Base-by-base conservation (phyloP, 768 basidiomycete species). In the Russula virescens region DNA sequence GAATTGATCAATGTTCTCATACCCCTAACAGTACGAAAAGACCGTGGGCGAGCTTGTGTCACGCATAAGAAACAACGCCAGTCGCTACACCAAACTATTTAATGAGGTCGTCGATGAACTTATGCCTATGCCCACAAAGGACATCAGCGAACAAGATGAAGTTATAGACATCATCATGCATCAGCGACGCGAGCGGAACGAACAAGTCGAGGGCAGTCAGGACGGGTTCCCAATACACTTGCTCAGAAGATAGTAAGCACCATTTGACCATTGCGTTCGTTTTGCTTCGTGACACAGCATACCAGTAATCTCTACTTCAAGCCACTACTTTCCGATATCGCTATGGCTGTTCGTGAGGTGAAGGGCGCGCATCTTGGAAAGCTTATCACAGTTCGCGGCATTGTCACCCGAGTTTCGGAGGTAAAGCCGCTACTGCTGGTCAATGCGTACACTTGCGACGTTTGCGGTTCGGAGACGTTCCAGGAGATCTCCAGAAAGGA, bases 401-500 rank as follows among this genome's bases (percentile, higher is more conserved):
- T 99, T 68, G 94, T 98, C 57, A 99, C 94, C 34, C 94, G 97
- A 65, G 94, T 99, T 4, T 98, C 95, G 3, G 97, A 98, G 78
- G 97, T 99, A 72, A 98, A 98, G 72, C 97, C 97, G 11, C 85
- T 98, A 19, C 83, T 99, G 16, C 88, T 92, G 71, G 94, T 98
- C 70, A 97, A 96, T 74, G 97, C 96, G 34, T 99, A 98, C 74
- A 95, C 94, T 0, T 98, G 97, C 76, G 97, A 98, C 71, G 87
- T 93, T 63, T 99, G 97, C 73, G 97, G 97, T 49, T 92, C 94
- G 47, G 97, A 99, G 74, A 96, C 94, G 31, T 99, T 99, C 80
- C 95, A 98, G 73, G 94, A 98, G 70, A 94, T 99, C 61, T 87
- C 88, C 11, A 85, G 86, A 71, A 95, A 94, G 73, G 87, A 91